Evolutionary conservation across 805 yeast genomes (phyloP).

Genomic region (Torulaspora delbrueckii): DNA sequence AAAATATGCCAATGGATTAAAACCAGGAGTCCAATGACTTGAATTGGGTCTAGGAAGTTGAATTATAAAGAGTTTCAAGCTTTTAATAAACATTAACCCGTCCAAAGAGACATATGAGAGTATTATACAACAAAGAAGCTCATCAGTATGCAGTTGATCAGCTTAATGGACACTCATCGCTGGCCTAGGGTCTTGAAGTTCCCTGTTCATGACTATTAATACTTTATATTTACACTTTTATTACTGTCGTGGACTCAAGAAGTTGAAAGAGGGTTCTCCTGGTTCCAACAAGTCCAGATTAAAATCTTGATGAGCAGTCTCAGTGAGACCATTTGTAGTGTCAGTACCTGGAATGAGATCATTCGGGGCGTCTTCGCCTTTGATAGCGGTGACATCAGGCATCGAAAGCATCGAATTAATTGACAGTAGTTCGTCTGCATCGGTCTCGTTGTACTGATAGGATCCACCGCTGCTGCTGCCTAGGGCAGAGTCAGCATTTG

Average conservation of each 20-base stretch:
- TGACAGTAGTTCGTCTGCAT: conserved; percentile 6
- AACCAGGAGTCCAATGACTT: neutral
- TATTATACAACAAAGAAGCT: neutral
- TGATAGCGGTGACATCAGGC: conserved; percentile 3
- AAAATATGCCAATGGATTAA: neutral
- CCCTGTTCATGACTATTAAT: neutral
- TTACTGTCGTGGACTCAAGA: conserved; percentile 26
- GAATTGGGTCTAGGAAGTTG: neutral
- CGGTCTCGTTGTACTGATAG: conserved; percentile 7
- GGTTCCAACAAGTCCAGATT: conserved; percentile 21
- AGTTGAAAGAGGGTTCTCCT: conserved; percentile 24
- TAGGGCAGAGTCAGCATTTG: conserved; percentile 3
- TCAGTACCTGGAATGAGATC: conserved; percentile 3
- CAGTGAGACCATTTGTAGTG: neutral
- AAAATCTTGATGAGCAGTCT: conserved; percentile 9
- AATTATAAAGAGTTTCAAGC: neutral
- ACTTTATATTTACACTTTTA: neutral
- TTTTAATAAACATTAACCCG: neutral
- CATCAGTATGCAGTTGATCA: neutral
- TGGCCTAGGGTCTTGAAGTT: neutral
- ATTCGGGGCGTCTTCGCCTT: neutral
- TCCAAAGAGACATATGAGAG: neutral
- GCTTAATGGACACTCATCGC: neutral
- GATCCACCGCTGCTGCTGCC: conserved; percentile 11
- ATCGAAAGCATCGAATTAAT: conserved; percentile 9